Base-by-base conservation (phyloP, 2,329 filamentous ascomycete genomes). In the Exserohilum turcica region DNA sequence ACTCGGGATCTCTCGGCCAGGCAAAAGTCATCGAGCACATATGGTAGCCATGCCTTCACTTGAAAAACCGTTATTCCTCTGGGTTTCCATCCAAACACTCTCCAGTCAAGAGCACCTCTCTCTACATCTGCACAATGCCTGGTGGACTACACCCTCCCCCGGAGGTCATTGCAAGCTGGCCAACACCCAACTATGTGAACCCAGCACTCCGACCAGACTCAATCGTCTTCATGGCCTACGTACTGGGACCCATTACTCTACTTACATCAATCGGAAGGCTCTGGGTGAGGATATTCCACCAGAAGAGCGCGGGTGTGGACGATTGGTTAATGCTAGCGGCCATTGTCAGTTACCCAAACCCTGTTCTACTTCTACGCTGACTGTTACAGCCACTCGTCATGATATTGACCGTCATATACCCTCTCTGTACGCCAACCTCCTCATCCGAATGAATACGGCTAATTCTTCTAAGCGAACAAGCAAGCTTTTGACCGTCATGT, bases 321-420 rank as follows among this genome's bases (percentile, higher is more conserved):
- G 70, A 72, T 44, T 71, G 66, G 67, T 37, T 71, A 12, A 65
- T 71, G 58, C 12, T 68, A 10, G 61, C 58, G 21, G 63, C 64
- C 10, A 60, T 57, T 16, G 68, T 72, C 43, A 43, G 63, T 54
- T 13, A 15, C 31, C 19, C 10, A 9, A 4, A n/a, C 1, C n/a
- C 28, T 5, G 1, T 29, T n/a, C 10, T 8, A 21, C 8, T 12
- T 8, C 24, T 6, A 16, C 10, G 21, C 59, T 68, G 10, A 68
- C 32, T 3, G 1, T 2, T 5, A 1, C 8, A 71, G 67, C 31
- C 62, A 10, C 59, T 58, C 1, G 56, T 61, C 4, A 61, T 65
- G 8, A 59, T 46, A 2, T 28, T 64, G 12, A 70, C 68, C 1
- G 52, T 62, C 13, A 7, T 69, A 1, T 56, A 65, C 40, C 63